Evolutionary conservation across 2,329 filamentous ascomycete species (phyloP).

Genomic region (Fusarium marasasianum): DNA sequence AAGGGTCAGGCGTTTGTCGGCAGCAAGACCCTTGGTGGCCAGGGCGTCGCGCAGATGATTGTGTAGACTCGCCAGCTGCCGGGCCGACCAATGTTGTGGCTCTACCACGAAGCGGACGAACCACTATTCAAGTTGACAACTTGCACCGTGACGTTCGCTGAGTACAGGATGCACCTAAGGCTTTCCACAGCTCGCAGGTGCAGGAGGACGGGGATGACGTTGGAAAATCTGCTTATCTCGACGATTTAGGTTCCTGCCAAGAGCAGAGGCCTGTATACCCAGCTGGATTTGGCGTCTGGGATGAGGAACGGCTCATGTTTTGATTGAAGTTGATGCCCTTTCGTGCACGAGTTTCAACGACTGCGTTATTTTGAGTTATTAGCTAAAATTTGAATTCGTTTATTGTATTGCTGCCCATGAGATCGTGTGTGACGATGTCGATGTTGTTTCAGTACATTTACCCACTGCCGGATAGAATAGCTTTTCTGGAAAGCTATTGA

Average conservation of each 20-base stretch:
- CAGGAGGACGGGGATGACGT: constrained; percentile 3
- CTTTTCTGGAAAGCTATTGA: neutral
- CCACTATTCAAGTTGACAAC: neutral
- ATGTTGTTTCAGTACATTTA: neutral
- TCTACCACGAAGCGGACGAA: neutral
- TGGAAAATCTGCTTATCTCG: constrained; percentile 29
- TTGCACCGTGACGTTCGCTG: neutral
- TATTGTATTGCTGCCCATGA: neutral
- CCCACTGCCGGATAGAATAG: neutral
- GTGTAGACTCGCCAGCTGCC: constrained; percentile 63
- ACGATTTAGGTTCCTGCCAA: constrained; percentile 39
- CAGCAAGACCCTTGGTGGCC: constrained; percentile 95
- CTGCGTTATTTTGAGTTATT: constrained; percentile 27
- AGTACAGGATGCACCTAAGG: neutral
- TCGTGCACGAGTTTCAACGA: constrained; percentile 21
- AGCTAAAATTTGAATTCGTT: constrained; percentile 21
- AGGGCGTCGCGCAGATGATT: constrained; percentile 97
- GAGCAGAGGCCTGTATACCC: constrained; percentile 43
- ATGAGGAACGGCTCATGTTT: constrained; percentile 42
- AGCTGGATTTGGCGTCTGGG: constrained; percentile 46
- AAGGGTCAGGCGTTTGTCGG: constrained; percentile 88
- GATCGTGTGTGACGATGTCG: neutral
- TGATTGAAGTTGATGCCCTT: constrained; percentile 37
- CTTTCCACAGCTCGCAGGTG: neutral
- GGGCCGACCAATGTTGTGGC: neutral